A percentile compares a stretch with the other conserved stretches of the same genome.
These are phyloP conservation scores for Wallacemonas sp. DNA, from an alignment of 208 protist genomes.

Conservation along the genomic window DNA sequence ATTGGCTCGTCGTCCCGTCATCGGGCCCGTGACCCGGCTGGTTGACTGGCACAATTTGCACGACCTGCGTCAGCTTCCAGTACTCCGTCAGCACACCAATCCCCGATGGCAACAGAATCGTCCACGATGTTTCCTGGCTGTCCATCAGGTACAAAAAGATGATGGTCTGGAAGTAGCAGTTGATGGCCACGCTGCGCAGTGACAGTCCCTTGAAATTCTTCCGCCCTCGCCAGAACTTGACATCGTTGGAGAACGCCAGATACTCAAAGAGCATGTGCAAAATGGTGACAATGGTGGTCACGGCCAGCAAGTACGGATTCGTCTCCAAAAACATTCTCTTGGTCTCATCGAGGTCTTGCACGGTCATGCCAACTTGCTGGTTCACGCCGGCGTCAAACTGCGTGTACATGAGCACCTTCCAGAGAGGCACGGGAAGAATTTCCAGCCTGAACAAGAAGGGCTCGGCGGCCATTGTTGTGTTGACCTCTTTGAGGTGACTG, in stretches of 20 bases:
- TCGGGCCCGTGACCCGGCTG: neutral
- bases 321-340: constrained; percentile 97
- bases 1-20: constrained; percentile 8
- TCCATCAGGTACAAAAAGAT: constrained; percentile 99
- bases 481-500: constrained; percentile 83
- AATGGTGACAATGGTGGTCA: constrained; percentile 95
- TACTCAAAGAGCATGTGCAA: constrained; percentile 99
- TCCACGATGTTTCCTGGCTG: constrained; percentile 91
- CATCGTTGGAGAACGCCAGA: constrained; percentile 98
- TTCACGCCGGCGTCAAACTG: constrained; percentile 84
- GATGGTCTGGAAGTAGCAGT: constrained; percentile 93
- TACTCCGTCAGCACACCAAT: constrained; percentile 94
- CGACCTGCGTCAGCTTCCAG: constrained; percentile 97
- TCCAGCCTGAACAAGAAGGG: constrained; percentile 57
- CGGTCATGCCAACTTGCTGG: constrained; percentile 76
- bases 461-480: constrained; percentile 63
- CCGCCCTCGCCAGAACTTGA: constrained; percentile 83
- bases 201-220: constrained; percentile 97
- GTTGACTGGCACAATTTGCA: constrained; percentile 14
- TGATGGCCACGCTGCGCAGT: constrained; percentile 94
- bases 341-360: constrained; percentile 65
- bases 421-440: constrained; percentile 47
- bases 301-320: constrained; percentile 93
- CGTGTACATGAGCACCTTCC: constrained; percentile 76
- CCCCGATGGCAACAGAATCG: constrained; percentile 90